These are phyloP conservation scores for Sclerotinia nivalis DNA, from an alignment of 2,329 filamentous ascomycete genomes.

Conservation along the genomic window DNA sequence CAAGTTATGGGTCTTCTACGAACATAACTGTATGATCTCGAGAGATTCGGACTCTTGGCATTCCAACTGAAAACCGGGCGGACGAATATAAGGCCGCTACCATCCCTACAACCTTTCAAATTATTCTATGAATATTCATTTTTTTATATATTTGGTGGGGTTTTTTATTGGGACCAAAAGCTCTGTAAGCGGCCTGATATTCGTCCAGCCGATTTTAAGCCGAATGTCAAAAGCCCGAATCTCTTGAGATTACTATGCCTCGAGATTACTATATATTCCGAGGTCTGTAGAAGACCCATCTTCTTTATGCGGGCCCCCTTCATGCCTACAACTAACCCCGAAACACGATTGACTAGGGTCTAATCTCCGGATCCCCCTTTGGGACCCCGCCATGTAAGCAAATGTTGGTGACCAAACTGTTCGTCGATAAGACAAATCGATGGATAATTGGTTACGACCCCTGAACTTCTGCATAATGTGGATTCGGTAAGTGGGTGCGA, in stretches of 20 bases:
- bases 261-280: too few relatives aligned
- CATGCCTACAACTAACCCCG: not conserved
- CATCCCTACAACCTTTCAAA: too few relatives aligned
- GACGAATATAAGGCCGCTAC: too few relatives aligned
- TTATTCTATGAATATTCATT: too few relatives aligned
- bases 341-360: constrained; percentile 12
- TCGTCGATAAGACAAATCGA: not conserved
- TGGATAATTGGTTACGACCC: not conserved
- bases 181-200: too few relatives aligned
- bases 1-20: not conserved
- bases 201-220: too few relatives aligned
- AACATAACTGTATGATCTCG: not conserved
- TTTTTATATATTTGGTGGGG: too few relatives aligned
- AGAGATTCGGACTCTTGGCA: too few relatives aligned
- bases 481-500: not conserved
- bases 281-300: not conserved
- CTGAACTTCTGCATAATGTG: not conserved
- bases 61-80: too few relatives aligned
- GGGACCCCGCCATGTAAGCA: not conserved
- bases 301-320: not conserved
- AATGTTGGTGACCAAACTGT: constrained; percentile 9
- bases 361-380: constrained; percentile 12
- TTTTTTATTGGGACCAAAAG: too few relatives aligned
- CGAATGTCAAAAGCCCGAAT: too few relatives aligned
- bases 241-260: too few relatives aligned